These are phyloP conservation scores for Tolypocladium ophioglossoides DNA, from an alignment of 2,329 filamentous ascomycete species.

Conservation along the genomic window DNA sequence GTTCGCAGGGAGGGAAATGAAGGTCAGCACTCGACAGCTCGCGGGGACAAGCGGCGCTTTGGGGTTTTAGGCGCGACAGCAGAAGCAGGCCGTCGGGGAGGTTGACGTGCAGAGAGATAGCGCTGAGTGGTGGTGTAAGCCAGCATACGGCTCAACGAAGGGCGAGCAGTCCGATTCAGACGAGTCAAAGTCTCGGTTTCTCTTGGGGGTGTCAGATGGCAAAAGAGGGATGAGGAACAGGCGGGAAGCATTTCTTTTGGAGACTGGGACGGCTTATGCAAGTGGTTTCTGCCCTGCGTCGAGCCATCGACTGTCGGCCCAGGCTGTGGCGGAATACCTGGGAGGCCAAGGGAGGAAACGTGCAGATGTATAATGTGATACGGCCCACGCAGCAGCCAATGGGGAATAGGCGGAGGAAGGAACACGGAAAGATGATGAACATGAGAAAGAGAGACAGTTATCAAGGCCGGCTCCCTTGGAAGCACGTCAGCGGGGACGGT, in stretches of 20 bases:
- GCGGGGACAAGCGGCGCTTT: neutral
- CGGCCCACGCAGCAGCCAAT: slow-evolving; percentile 1
- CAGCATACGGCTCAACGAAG: slow-evolving; percentile 5
- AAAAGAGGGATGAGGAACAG: slow-evolving; percentile 15
- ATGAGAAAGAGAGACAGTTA: slow-evolving; percentile 1
- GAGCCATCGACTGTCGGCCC: slow-evolving; percentile 8
- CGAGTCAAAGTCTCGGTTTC: slow-evolving; percentile 18
- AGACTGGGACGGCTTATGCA: slow-evolving; percentile 20
- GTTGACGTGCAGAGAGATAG: slow-evolving; percentile 6
- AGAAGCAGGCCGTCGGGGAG: slow-evolving; percentile 4
- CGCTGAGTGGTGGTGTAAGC: slow-evolving; percentile 6
- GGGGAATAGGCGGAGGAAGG: neutral
- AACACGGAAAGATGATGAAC: neutral
- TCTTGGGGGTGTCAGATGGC: slow-evolving; percentile 11
- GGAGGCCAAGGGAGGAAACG: slow-evolving; percentile 4
- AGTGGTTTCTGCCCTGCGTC: slow-evolving; percentile 18
- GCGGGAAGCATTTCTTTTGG: slow-evolving; percentile 23
- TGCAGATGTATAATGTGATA: neutral
- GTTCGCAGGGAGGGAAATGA: slow-evolving; percentile 12
- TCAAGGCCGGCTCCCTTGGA: slow-evolving; percentile 6
- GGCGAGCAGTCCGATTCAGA: slow-evolving; percentile 12
- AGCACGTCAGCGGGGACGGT: slow-evolving; percentile 4
- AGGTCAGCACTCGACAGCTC: slow-evolving; percentile 6
- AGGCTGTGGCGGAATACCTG: slow-evolving; percentile 1
- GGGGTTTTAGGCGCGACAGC: neutral